phyloP scores from a whole-genome alignment of 345 rosid genomes.

The Eucalyptus curtisii region DNA sequence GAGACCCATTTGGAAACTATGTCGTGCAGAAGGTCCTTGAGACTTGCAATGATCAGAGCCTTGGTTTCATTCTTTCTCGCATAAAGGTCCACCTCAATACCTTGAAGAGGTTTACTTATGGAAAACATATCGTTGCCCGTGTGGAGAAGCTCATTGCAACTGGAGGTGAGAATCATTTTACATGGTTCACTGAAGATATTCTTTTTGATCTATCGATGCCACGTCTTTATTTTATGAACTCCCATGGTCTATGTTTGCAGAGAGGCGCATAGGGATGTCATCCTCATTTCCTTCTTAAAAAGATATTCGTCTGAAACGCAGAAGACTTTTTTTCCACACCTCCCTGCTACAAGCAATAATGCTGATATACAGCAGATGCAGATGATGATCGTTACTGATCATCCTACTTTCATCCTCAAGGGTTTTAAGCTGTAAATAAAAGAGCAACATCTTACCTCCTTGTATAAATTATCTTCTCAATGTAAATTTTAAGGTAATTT shows the following conservation, averaged over 20 bases:
- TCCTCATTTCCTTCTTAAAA: conserved; percentile 22
- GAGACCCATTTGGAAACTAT: conserved; percentile 95
- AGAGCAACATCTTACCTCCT: neutral
- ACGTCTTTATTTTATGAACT: neutral
- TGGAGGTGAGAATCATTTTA: conserved; percentile 53
- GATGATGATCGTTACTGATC: neutral
- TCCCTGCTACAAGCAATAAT: neutral
- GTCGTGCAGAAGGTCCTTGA: conserved; percentile 96
- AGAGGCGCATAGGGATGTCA: conserved; percentile 68
- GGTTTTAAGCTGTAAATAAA: neutral
- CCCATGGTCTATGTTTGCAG: conserved; percentile 28
- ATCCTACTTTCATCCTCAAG: neutral
- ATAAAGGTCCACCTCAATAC: conserved; percentile 79
- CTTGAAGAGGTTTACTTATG: conserved; percentile 88
- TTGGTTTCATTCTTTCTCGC: conserved; percentile 76
- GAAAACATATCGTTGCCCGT: conserved; percentile 95
- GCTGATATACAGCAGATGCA: conserved; percentile 3
- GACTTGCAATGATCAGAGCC: conserved; percentile 78
- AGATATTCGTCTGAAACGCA: neutral
- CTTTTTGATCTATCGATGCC: neutral
- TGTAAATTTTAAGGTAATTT: neutral
- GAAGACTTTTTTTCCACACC: neutral
- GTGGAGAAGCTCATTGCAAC: conserved; percentile 89
- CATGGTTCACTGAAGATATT: neutral
- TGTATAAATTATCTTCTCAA: neutral